Percentiles rank a stretch among this genome's conserved stretches.
These are phyloP conservation scores for Brettanomyces sp. DNA, from an alignment of 805 yeast genomes.

Conservation along the genomic window DNA sequence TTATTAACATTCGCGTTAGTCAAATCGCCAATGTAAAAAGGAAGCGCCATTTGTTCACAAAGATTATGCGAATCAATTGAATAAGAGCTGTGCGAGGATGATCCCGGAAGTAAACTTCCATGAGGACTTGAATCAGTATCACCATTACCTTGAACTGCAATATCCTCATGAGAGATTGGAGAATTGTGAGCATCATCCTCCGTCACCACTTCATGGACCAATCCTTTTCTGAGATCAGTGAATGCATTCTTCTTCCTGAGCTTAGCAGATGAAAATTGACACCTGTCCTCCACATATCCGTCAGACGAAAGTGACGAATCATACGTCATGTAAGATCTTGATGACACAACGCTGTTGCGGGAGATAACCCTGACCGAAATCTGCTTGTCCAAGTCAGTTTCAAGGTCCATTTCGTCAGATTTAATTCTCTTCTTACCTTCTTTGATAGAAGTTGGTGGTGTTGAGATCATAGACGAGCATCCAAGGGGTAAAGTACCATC, in stretches of 20 bases:
- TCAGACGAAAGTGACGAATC: conserved; percentile 42
- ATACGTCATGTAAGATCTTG: conserved; percentile 38
- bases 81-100: background rate
- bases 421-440: background rate
- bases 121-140: background rate
- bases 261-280: conserved; percentile 2
- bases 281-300: background rate
- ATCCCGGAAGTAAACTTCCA: background rate
- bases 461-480: background rate
- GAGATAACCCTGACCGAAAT: conserved; percentile 25
- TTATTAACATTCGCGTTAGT: conserved; percentile 1
- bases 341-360: conserved; percentile 29
- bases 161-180: too few relatives aligned
- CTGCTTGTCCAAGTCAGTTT: background rate
- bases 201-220: background rate
- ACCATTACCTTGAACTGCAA: too few relatives aligned
- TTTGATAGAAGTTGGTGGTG: background rate
- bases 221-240: conserved; percentile 33
- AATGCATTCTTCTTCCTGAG: conserved; percentile 42
- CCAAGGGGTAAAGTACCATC: background rate
- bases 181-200: background rate
- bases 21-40: conserved; percentile 10
- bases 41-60: conserved; percentile 15
- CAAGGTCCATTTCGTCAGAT: background rate
- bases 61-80: background rate